Conservation (phyloP, 2,329 filamentous ascomycete genomes). For the Penicillium crustosum region DNA sequence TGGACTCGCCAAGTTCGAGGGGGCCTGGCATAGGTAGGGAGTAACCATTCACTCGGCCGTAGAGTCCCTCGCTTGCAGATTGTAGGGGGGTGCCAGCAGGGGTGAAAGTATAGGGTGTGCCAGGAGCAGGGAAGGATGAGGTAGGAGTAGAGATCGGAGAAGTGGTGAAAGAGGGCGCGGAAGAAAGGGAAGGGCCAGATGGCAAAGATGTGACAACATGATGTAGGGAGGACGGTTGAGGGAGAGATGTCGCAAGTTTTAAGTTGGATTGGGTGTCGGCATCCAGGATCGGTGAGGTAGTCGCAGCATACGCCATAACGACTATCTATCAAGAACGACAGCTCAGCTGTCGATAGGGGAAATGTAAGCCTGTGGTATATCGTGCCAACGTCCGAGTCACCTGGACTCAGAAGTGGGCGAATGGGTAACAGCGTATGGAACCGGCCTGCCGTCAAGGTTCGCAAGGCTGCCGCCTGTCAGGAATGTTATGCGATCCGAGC, state of each 20-base stretch:
- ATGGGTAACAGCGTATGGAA: conserved; percentile 31
- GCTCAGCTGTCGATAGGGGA: conserved; percentile 33
- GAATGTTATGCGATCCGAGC: conserved; percentile 34
- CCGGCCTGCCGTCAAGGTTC: conserved; percentile 32
- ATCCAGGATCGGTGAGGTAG: conserved; percentile 38
- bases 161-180: conserved; percentile 32
- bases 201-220: conserved; percentile 38
- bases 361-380: conserved; percentile 29
- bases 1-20: conserved; percentile 72
- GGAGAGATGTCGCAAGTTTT: conserved; percentile 34
- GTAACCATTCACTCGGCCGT: conserved; percentile 29
- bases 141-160: conserved; percentile 33
- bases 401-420: conserved; percentile 40
- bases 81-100: conserved; percentile 39
- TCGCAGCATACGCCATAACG: conserved; percentile 42
- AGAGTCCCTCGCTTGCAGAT: conserved; percentile 34
- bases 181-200: conserved; percentile 26
- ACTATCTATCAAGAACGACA: conserved; percentile 31
- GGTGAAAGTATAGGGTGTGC: conserved; percentile 36
- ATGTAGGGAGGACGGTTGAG: conserved; percentile 36
- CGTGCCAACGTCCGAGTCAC: conserved; percentile 40
- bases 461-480: conserved; percentile 25
- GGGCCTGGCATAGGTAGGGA: conserved; percentile 48
- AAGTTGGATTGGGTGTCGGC: conserved; percentile 39
- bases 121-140: conserved; percentile 28